phyloP scores from a whole-genome alignment of 805 yeast species.

The Candida fluviatilis region DNA sequence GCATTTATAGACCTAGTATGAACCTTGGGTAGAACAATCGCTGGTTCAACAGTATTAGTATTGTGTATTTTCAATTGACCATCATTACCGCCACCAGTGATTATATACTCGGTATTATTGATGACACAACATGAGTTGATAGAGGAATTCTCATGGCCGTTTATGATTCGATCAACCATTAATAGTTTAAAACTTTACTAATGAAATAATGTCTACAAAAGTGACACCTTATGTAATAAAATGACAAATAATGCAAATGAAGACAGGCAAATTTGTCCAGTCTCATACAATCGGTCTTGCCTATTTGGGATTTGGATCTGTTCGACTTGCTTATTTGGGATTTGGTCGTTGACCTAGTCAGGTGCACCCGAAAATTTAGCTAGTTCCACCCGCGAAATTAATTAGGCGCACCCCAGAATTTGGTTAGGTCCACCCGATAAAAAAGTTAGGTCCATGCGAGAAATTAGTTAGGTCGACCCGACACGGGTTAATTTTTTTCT shows the following conservation, averaged over 20 bases:
- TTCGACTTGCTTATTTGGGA: no score
- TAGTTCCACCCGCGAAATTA: no score
- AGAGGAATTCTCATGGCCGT: conserved; percentile 14
- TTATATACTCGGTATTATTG: conserved; percentile 11
- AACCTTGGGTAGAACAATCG: conserved; percentile 12
- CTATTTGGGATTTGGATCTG: no score
- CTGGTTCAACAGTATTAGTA: conserved; percentile 4
- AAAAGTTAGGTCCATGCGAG: no score
- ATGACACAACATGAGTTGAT: conserved; percentile 14
- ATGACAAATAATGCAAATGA: not conserved
- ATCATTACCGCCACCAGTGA: conserved; percentile 22
- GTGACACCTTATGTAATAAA: not conserved
- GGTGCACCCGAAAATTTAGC: no score
- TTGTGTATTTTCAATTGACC: conserved; percentile 13
- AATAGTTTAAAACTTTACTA: not conserved
- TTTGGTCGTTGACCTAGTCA: no score
- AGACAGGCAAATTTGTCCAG: no score
- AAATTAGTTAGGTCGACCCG: no score
- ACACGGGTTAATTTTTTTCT: no score
- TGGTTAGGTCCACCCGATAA: no score
- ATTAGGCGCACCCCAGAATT: no score
- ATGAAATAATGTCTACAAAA: not conserved
- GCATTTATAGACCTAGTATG: conserved; percentile 16
- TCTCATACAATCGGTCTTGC: no score
- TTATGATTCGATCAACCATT: conserved; percentile 7